These are phyloP conservation scores for Nepenthes gracilis DNA, from an alignment of 148 eudicot genomes.

Conservation along the genomic window DNA sequence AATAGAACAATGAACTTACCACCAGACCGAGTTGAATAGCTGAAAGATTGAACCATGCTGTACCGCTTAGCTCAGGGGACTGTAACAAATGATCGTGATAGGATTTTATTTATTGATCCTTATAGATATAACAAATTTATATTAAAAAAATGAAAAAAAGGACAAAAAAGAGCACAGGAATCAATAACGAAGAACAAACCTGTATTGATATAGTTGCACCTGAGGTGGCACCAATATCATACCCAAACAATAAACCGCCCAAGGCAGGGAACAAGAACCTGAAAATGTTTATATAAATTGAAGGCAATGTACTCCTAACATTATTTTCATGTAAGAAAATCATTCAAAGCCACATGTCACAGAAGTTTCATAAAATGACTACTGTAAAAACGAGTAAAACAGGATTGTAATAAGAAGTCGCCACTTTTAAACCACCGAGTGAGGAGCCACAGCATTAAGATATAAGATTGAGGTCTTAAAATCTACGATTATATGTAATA, in stretches of 20 bases:
- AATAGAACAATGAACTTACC: conserved; percentile 43
- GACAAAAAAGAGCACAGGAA: not conserved
- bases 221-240: conserved; percentile 99
- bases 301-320: not conserved
- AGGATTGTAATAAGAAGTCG: too few species aligned
- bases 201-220: conserved; percentile 88
- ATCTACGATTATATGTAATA: too few species aligned
- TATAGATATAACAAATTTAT: too few species aligned
- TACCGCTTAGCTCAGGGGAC: conserved; percentile 97
- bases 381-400: too few species aligned
- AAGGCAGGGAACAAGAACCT: conserved; percentile 93
- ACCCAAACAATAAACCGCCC: conserved; percentile 91
- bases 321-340: too few species aligned
- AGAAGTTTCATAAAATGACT: too few species aligned
- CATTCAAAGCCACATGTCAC: too few species aligned
- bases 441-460: too few species aligned
- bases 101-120: too few species aligned
- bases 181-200: conserved; percentile 20
- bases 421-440: too few species aligned
- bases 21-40: conserved; percentile 87
- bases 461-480: too few species aligned
- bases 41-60: conserved; percentile 84
- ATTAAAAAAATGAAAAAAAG: not conserved
- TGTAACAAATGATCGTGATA: conserved; percentile 22
- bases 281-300: conserved; percentile 8